phyloP scores from a whole-genome alignment of 2,329 filamentous ascomycete species.

The Pseudopithomyces maydicus region DNA sequence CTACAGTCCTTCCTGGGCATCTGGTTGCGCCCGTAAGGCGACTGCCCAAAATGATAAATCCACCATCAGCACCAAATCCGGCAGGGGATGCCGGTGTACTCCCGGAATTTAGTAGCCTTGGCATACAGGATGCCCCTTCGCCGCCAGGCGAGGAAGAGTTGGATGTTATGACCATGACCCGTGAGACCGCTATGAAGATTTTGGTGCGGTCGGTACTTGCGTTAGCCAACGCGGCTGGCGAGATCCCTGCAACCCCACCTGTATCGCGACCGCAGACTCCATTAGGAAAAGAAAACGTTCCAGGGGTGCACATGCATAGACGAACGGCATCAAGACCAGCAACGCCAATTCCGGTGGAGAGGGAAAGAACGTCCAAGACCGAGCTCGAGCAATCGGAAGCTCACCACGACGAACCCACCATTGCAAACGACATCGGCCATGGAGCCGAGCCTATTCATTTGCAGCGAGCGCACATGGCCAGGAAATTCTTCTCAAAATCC shows the following conservation, averaged over 20 bases:
- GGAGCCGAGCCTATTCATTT: slow-evolving; percentile 74
- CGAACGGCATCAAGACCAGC: slow-evolving; percentile 45
- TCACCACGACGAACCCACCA: slow-evolving; percentile 53
- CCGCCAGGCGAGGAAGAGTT: slow-evolving; percentile 53
- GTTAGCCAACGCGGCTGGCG: slow-evolving; percentile 73
- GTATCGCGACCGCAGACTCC: slow-evolving; percentile 67
- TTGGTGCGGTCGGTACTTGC: slow-evolving; percentile 66
- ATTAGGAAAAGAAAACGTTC: slow-evolving; percentile 33
- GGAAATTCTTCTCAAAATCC: slow-evolving; percentile 91
- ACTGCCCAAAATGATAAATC: slow-evolving; percentile 26
- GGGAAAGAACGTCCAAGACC: slow-evolving; percentile 45
- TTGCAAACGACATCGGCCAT: slow-evolving; percentile 56
- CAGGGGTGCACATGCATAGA: slow-evolving; percentile 32
- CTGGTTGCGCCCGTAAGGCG: slow-evolving; percentile 27
- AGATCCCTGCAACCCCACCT: slow-evolving; percentile 80
- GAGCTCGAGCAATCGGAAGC: slow-evolving; percentile 57
- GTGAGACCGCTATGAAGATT: slow-evolving; percentile 77
- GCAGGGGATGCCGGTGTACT: slow-evolving; percentile 48
- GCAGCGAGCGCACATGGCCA: slow-evolving; percentile 83
- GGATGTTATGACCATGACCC: slow-evolving; percentile 74
- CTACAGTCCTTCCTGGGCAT: slow-evolving; percentile 37
- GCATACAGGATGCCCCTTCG: slow-evolving; percentile 43
- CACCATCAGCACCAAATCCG: slow-evolving; percentile 47
- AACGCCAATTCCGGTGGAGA: slow-evolving; percentile 47
- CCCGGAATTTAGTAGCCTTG: slow-evolving; percentile 40